Conservation (phyloP, 2,329 filamentous ascomycete species). For the Fusarium coffeatum region DNA sequence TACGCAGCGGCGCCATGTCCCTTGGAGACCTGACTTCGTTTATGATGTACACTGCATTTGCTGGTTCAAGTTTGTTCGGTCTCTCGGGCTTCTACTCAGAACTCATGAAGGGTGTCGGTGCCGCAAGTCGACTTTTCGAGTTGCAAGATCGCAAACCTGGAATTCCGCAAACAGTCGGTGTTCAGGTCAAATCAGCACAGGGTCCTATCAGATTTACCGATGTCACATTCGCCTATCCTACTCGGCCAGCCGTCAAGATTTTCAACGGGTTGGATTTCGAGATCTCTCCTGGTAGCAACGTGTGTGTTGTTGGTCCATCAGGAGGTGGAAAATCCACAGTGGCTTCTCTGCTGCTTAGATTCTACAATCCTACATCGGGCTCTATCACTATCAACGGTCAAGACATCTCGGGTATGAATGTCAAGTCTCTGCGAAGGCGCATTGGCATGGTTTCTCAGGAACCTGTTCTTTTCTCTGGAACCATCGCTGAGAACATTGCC, state of each 20-base stretch:
- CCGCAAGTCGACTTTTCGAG: conserved; percentile 95
- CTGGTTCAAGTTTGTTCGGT: conserved; percentile 88
- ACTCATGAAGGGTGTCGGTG: conserved; percentile 98
- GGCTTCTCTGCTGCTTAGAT: conserved; percentile 87
- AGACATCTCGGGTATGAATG: conserved; percentile 88
- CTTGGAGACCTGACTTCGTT: conserved; percentile 96
- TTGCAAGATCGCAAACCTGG: conserved; percentile 89
- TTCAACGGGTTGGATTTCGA: conserved; percentile 91
- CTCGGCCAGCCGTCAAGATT: conserved; percentile 88
- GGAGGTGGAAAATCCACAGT: conserved; percentile 98
- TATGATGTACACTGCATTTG: conserved; percentile 96
- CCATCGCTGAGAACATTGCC: conserved; percentile 88
- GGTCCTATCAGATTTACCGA: conserved; percentile 90
- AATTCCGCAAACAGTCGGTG: conserved; percentile 87
- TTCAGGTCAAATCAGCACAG: conserved; percentile 82
- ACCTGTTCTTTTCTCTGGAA: conserved; percentile 89
- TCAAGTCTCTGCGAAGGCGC: conserved; percentile 89
- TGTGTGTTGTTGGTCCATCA: conserved; percentile 95
- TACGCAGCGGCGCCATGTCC: conserved; percentile 85
- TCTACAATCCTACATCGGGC: conserved; percentile 86
- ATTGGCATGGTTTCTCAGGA: conserved; percentile 97
- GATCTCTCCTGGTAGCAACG: conserved; percentile 92
- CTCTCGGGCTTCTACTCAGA: conserved; percentile 97
- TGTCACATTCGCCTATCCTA: conserved; percentile 92
- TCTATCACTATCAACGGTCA: conserved; percentile 84